Percentiles rank a stretch among this genome's conserved stretches.
Conservation (phyloP, 176 grass and related monocot species). For the Carex pumila region DNA sequence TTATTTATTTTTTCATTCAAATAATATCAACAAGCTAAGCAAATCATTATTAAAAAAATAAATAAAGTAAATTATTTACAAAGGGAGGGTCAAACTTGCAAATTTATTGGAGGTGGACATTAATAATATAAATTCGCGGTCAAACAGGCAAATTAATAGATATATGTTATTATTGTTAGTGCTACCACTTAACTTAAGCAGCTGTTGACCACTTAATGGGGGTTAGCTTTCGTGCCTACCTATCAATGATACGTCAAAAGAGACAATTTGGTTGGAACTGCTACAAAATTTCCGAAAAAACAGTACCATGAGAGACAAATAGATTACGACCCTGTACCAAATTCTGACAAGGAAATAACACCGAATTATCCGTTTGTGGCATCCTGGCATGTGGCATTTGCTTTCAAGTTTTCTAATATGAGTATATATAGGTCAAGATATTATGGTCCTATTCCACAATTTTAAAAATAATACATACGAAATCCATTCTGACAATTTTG, state of each 20-base stretch:
- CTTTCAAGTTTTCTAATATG: not conserved
- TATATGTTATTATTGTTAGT: not conserved
- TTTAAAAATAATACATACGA: not conserved
- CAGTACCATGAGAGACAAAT: constrained; percentile 6
- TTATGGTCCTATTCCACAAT: not conserved
- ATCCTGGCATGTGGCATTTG: not conserved
- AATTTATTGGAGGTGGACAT: not conserved
- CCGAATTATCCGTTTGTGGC: not conserved
- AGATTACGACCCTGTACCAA: constrained; percentile 6
- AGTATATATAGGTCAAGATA: not conserved
- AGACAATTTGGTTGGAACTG: constrained; percentile 18
- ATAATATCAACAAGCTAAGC: not conserved
- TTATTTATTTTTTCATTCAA: not conserved
- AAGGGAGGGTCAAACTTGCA: not conserved
- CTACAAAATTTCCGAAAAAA: constrained; percentile 9
- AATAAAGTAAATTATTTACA: not conserved
- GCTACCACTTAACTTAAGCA: not conserved
- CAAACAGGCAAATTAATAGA: not conserved
- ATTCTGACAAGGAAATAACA: constrained; percentile 17
- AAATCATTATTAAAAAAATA: not conserved
- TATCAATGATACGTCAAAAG: not conserved
- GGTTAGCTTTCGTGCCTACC: constrained; percentile 8
- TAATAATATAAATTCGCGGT: not conserved
- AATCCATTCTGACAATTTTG: not conserved
- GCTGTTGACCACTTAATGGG: not conserved